phyloP scores from a whole-genome alignment of 2,329 filamentous ascomycete species.

The Magnaporthales sp. region DNA sequence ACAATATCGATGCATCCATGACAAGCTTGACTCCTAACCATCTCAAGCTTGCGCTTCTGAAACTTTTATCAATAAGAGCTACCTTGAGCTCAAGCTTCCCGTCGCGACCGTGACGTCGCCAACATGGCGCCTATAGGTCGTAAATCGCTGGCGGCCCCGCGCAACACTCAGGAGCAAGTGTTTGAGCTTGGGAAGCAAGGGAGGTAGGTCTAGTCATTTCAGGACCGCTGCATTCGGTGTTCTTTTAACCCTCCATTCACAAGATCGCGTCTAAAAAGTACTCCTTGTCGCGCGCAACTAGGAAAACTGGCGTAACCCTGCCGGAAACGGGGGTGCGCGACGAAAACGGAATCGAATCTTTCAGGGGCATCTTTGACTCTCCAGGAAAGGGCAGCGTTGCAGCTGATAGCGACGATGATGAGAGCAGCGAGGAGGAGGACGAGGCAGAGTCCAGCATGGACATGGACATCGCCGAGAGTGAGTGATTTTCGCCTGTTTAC shows the following conservation, averaged over 20 bases:
- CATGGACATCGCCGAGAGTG: conserved; percentile 41
- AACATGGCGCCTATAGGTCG: not conserved
- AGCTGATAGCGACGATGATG: conserved; percentile 15
- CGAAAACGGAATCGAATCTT: conserved; percentile 83
- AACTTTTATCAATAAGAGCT: not conserved
- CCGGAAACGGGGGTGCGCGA: conserved; percentile 74
- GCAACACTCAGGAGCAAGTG: not conserved
- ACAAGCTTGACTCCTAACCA: not conserved
- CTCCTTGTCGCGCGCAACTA: conserved; percentile 24
- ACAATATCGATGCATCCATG: not conserved
- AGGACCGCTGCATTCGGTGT: not conserved
- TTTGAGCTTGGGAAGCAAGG: not conserved
- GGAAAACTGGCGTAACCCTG: conserved; percentile 82
- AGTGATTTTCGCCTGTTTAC: conserved; percentile 11
- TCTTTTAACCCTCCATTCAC: not conserved
- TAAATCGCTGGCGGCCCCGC: not conserved
- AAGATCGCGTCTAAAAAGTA: not conserved
- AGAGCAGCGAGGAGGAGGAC: conserved; percentile 19
- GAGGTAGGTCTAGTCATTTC: not conserved
- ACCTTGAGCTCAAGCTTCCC: not conserved
- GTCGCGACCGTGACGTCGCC: not conserved
- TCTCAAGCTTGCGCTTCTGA: not conserved
- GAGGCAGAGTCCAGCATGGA: conserved; percentile 28
- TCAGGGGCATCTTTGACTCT: conserved; percentile 74
- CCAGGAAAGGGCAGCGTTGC: conserved; percentile 47